Conservation (phyloP, 441 rosid genomes). For the Populus hybrid region DNA sequence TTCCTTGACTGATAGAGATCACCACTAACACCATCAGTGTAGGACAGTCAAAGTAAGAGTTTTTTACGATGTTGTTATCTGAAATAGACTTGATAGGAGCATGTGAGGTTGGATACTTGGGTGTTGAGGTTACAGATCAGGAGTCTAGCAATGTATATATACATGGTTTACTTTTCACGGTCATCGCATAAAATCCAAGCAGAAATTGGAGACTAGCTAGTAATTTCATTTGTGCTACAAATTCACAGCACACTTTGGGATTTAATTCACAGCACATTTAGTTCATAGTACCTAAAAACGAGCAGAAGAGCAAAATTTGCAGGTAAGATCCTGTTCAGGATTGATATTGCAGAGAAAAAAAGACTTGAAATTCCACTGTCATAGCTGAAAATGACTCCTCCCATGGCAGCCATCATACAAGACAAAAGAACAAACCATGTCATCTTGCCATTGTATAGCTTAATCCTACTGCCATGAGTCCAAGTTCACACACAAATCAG, state of each 20-base stretch:
- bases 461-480: conserved; percentile 40
- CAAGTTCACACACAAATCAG: neutral
- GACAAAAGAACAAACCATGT: conserved; percentile 51
- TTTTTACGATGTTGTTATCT: neutral
- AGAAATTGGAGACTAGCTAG: neutral
- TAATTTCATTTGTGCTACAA: too few species aligned
- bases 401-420: conserved; percentile 72
- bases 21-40: too few species aligned
- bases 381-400: conserved; percentile 77
- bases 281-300: too few species aligned
- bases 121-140: neutral
- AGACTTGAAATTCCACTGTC: conserved; percentile 68
- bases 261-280: neutral
- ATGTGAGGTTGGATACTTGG: neutral
- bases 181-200: neutral
- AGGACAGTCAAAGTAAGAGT: conserved; percentile 9
- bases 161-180: too few species aligned
- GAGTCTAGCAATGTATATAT: neutral
- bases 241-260: neutral
- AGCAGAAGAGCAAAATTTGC: neutral
- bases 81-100: neutral
- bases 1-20: conserved; percentile 4
- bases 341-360: neutral
- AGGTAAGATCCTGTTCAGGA: neutral
- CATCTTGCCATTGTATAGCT: conserved; percentile 40